Base-by-base conservation (phyloP, 495 filamentous ascomycete genomes). In the Barbatosphaeria neglecta region DNA sequence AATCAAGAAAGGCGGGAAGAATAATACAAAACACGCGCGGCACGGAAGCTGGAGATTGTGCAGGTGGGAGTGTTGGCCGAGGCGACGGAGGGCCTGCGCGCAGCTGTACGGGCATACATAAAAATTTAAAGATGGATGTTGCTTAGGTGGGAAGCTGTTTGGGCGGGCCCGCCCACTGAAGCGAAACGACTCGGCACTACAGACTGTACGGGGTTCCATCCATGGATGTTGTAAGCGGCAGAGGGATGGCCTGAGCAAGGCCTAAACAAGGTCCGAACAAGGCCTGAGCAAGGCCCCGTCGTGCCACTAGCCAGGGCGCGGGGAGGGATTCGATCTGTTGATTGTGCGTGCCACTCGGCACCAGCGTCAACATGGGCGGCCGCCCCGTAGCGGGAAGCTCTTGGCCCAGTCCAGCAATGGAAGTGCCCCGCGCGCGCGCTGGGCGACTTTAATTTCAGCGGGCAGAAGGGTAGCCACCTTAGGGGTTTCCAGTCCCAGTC, bases 31-130 rank as follows among this genome's bases (percentile, higher is more conserved):
- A 35, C 31, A 35, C 31, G 31, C 13, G 37, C 31, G 45, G 37
- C 37, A 25, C 37, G 25, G 45, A 46, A 46, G 35, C 37, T 33
- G 45, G 38, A 25, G 45, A 25, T n/a, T 46, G 31, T 35, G 31
- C 31, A 35, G 31, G 31, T n/a, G 31, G 31, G 31, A n/a, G 31
- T 35, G 31, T 35, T n/a, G 31, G 31, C 31, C 31, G 31, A 35
- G 31, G 31, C 10, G 10, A n/a, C n/a, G n/a, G n/a, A n/a, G n/a
- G n/a, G n/a, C n/a, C n/a, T n/a, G n/a, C n/a, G n/a, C n/a, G n/a
- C n/a, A n/a, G n/a, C n/a, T n/a, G n/a, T n/a, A n/a, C n/a, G n/a
- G n/a, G n/a, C n/a, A n/a, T 2, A 35, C 31, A 11, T 35, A n/a
- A 35, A 35, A 15, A 35, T 7, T 33, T 11, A 33, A 25, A 25